Conservation (phyloP, 2,329 filamentous ascomycete genomes). For the Plenodomus biglobosus region DNA sequence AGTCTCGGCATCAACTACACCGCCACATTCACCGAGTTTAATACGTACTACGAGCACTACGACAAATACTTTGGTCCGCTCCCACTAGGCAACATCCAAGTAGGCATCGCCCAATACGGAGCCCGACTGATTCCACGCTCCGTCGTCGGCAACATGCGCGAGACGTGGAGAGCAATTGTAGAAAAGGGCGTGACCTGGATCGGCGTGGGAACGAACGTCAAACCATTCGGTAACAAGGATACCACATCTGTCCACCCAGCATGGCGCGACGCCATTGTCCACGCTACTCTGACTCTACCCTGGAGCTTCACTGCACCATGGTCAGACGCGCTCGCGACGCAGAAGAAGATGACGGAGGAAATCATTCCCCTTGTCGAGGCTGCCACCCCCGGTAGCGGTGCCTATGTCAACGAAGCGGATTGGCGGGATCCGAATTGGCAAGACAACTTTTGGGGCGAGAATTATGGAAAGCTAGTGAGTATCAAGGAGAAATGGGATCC, state of each 20-base stretch:
- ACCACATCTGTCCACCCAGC: slow-evolving; percentile 27
- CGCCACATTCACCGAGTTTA: slow-evolving; percentile 13
- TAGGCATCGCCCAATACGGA: slow-evolving; percentile 23
- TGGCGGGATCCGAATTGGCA: slow-evolving; percentile 25
- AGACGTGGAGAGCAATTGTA: slow-evolving; percentile 17
- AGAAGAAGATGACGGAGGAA: slow-evolving; percentile 21
- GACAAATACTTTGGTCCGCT: slow-evolving; percentile 26
- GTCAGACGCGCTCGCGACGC: slow-evolving; percentile 16
- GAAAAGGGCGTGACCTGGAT: slow-evolving; percentile 24
- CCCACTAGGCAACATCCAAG: slow-evolving; percentile 21
- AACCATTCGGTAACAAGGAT: slow-evolving; percentile 12
- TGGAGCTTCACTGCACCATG: slow-evolving; percentile 25
- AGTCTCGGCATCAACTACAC: slow-evolving; percentile 16
- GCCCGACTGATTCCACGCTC: slow-evolving; percentile 19
- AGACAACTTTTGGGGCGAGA: slow-evolving; percentile 22
- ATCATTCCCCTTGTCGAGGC: slow-evolving; percentile 21
- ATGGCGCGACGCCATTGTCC: slow-evolving; percentile 23
- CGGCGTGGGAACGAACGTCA: slow-evolving; percentile 18
- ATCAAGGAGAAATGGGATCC: slow-evolving; percentile 38
- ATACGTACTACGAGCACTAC: slow-evolving; percentile 26
- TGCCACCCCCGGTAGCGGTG: slow-evolving; percentile 20
- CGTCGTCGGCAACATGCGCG: slow-evolving; percentile 12
- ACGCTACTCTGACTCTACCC: slow-evolving; percentile 18
- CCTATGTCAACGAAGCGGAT: slow-evolving; percentile 34
- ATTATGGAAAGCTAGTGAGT: slow-evolving; percentile 27